Base-by-base conservation (phyloP, 306 rosid species). In the Pachyrhizus erosus region DNA sequence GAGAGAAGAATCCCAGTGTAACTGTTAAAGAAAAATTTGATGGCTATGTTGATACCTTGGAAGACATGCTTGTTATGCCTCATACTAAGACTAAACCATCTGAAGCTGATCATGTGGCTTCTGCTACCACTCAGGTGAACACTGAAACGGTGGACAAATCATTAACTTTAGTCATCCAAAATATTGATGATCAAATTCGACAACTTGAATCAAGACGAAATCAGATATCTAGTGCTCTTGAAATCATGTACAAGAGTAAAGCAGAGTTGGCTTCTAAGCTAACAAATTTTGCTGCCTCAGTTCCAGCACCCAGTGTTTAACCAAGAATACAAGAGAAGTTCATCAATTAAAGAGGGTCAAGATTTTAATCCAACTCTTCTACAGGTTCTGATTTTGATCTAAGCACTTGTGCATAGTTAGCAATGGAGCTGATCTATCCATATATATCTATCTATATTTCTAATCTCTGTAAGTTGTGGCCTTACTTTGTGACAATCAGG, bases 181-280 rank as follows among this genome's bases (percentile, higher is more conserved):
- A 73, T 24, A 73, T 84, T 2, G 87, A 78, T 73, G 79, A 73
- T 65, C 80, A 84, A 15, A 79, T 84, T 7, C 31, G 21, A n/a
- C 71, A 79, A 17, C 77, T 84, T 73, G 46, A 84, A 39, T 84
- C 55, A 8, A 67, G 55, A 21, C 34, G 81, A 5, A 39, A 4
- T 0, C 65, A 52, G 33, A 39, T 84, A 26, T 54, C 21, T 37
- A 6, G 57, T n/a, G 69, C 51, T 20, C 24, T 70, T 39, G 81
- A 79, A 52, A 52, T 33, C 33, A 18, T 40, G 79, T 49, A 72
- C n/a, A 78, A 40, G 77, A 54, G 15, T 9, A 78, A 73, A 54
- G 13, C 0, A 7, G 80, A 65, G 65, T 34, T 84, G 77, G 54
- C 4, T 4, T 72, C 72, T 43, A 11, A 24, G 26, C 71, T 52